Percentiles rank a stretch among this genome's conserved stretches.
Conservation (phyloP, 192 early-diverging fungal genomes). For the Backusella sp. region DNA sequence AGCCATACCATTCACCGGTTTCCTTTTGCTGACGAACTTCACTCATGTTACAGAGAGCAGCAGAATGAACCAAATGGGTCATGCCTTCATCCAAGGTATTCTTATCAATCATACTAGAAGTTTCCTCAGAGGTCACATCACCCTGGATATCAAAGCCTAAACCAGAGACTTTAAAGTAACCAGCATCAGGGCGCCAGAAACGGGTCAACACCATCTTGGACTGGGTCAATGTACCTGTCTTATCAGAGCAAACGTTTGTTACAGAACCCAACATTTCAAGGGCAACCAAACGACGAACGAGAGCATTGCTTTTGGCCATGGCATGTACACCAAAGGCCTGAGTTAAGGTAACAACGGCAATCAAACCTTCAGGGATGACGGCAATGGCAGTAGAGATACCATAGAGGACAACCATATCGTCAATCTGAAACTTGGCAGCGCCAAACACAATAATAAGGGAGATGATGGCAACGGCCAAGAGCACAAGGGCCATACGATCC, state of each 20-base stretch:
- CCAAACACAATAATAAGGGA: conserved; percentile 87
- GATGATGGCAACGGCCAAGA: conserved; percentile 70
- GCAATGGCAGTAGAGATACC: conserved; percentile 88
- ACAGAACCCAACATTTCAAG: conserved; percentile 92
- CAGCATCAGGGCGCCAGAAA: conserved; percentile 79
- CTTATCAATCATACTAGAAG: background rate
- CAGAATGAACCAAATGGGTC: conserved; percentile 48
- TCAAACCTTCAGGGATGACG: conserved; percentile 95
- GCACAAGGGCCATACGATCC: conserved; percentile 71
- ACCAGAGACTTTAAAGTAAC: conserved; percentile 67
- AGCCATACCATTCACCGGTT: conserved; percentile 16
- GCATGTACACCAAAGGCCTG: conserved; percentile 88
- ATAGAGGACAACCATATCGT: conserved; percentile 61
- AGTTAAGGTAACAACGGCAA: conserved; percentile 92
- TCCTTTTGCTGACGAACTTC: conserved; percentile 60
- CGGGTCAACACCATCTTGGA: conserved; percentile 92
- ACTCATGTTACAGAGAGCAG: conserved; percentile 86
- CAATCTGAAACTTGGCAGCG: conserved; percentile 60
- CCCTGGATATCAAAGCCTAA: conserved; percentile 60
- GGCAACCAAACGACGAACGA: conserved; percentile 86
- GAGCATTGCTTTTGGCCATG: conserved; percentile 84
- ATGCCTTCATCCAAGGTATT: conserved; percentile 36
- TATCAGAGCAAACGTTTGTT: conserved; percentile 95
- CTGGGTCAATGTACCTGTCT: conserved; percentile 92
- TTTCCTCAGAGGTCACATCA: conserved; percentile 37